Evolutionary conservation across 1,284 basidiomycete species (phyloP), one percentile per base, ranked within the genome.

Genomic region (Trichosporon coremiiforme): DNA sequence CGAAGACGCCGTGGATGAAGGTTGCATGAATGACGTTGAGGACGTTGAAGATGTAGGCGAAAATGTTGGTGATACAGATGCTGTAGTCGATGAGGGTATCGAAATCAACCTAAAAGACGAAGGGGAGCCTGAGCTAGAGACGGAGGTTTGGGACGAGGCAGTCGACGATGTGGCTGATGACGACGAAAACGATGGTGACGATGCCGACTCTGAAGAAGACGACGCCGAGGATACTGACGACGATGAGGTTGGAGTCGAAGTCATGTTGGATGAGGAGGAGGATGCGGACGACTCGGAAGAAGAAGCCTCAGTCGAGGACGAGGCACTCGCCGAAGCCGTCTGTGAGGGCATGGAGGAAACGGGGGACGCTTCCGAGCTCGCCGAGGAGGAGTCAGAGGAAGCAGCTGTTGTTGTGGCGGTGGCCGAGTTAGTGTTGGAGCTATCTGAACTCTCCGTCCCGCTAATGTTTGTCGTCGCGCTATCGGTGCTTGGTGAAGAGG

Each of bases 1-100:
- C 4, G 68, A 57, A 15, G 68, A 69, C n/a, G n/a, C n/a, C 12
- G 64, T 41, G n/a, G 20, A 35, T 29, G 53, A 45, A 15, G 66
- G 47, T 36, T 38, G 41, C 13, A 38, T n/a, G 7, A n/a, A n/a
- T n/a, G n/a, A n/a, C n/a, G n/a, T n/a, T n/a, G 55, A 35, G 3
- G 63, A 65, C 13, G 13, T 15, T 65, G 64, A 31, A 47, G 64
- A 47, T 33, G 65, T 10, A 15, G 22, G 9, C n/a, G 66, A 60
- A 1, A 47, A 55, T 20, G 65, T 33, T n/a, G n/a, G n/a, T 15
- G 41, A 45, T 45, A 45, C 41, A 45, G 31, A n/a, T 33, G 65
- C 31, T 2, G 66, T 25, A 15, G n/a, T n/a, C n/a, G 50, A 55
- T 3, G 53, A 25, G 0, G 50, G 17, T 5, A 63, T 31, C 17